Percentiles rank a stretch among this genome's conserved stretches.
phyloP scores from a whole-genome alignment of 2,329 filamentous ascomycete genomes.

The Aspergillus neoniger region DNA sequence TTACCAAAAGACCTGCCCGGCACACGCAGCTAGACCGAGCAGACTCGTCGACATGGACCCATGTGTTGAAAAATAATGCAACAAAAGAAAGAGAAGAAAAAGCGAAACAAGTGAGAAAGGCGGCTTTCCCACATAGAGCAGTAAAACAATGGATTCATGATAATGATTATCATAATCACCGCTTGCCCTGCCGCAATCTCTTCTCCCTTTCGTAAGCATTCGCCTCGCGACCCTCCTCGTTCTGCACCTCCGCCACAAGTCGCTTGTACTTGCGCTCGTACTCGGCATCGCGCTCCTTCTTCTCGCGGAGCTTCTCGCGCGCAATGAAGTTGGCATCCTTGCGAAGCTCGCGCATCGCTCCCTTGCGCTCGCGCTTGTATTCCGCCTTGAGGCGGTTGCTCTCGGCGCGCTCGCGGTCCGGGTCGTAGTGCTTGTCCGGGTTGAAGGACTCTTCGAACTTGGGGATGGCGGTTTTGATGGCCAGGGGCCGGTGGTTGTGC shows the following conservation, averaged over 20 bases:
- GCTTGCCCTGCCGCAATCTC: constrained; percentile 68
- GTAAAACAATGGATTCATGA: too few relatives aligned
- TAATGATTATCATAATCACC: constrained; percentile 28
- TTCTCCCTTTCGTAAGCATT: constrained; percentile 91
- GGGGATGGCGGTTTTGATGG: constrained; percentile 84
- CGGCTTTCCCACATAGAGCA: background rate
- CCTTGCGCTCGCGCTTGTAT: constrained; percentile 94
- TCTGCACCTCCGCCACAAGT: constrained; percentile 91
- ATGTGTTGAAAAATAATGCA: background rate
- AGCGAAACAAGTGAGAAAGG: background rate
- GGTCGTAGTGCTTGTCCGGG: constrained; percentile 95
- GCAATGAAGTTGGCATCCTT: constrained; percentile 96
- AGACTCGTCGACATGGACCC: background rate
- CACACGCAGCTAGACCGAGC: constrained; percentile 8
- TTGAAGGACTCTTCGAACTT: constrained; percentile 97
- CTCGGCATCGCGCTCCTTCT: constrained; percentile 88
- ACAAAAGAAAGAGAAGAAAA: background rate
- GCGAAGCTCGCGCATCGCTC: constrained; percentile 86
- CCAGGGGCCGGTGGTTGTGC: constrained; percentile 83
- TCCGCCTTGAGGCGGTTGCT: constrained; percentile 81
- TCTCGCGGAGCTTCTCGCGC: constrained; percentile 82
- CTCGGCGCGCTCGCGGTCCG: constrained; percentile 85
- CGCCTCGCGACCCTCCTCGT: constrained; percentile 80
- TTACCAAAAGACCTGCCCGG: background rate
- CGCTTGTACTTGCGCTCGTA: constrained; percentile 97